Percentiles rank a stretch among this genome's conserved stretches.
Evolutionary conservation across 75 land plant genomes (phyloP).

Genomic region (Ceratopteris richardii): DNA sequence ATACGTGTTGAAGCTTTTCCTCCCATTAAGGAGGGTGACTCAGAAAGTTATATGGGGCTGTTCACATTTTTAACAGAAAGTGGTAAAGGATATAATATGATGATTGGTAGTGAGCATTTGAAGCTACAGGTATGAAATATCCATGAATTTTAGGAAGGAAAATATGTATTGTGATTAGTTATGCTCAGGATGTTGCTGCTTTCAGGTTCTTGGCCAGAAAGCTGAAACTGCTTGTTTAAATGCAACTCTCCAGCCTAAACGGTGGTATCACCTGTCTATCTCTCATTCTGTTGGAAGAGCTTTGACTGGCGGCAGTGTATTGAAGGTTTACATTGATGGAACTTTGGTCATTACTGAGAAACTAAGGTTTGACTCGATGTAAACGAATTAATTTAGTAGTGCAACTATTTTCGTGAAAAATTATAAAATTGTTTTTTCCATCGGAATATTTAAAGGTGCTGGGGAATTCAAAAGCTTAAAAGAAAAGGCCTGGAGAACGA

Average conservation of each 20-base stretch:
- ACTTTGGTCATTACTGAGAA: slow-evolving; percentile 58
- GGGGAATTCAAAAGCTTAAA: too few species aligned
- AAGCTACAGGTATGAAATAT: slow-evolving; percentile 52
- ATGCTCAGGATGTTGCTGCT: too few species aligned
- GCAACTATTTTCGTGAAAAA: too few species aligned
- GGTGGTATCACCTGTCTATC: slow-evolving; percentile 79
- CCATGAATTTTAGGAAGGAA: too few species aligned
- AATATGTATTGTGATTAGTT: too few species aligned
- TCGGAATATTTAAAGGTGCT: too few species aligned
- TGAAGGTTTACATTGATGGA: slow-evolving; percentile 81
- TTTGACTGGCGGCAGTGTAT: slow-evolving; percentile 77
- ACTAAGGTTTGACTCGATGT: slow-evolving; percentile 54
- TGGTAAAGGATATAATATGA: slow-evolving; percentile 80
- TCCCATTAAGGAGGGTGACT: slow-evolving; percentile 17
- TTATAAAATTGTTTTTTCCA: too few species aligned
- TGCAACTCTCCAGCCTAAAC: slow-evolving; percentile 44
- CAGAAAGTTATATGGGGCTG: slow-evolving; percentile 55
- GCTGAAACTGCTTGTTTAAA: slow-evolving; percentile 39
- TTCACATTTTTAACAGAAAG: slow-evolving; percentile 74
- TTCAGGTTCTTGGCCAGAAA: slow-evolving; percentile 41
- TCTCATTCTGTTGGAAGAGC: slow-evolving; percentile 86
- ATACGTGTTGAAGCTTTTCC: slow-evolving; percentile 73
- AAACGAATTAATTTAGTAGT: too few species aligned
- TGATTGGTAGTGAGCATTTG: slow-evolving; percentile 51
- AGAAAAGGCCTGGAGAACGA: too few species aligned